Conservation (phyloP, 441 rosid species). For the Populus hybrid region DNA sequence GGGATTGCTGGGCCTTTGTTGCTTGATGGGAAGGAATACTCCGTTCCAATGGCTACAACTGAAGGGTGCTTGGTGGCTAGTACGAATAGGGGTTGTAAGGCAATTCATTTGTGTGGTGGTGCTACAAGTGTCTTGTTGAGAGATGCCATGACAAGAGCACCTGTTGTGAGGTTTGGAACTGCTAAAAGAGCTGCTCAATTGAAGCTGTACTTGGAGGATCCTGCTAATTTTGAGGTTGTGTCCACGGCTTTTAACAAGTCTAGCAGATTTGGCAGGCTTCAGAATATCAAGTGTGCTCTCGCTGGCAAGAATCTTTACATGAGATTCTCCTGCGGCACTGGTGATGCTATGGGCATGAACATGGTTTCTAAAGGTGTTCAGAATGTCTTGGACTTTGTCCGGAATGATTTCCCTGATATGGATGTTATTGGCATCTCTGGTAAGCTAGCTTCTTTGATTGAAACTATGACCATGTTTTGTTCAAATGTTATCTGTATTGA, state of each 20-base stretch:
- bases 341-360: slow-evolving; percentile 99
- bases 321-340: slow-evolving; percentile 78
- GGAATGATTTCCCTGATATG: slow-evolving; percentile 73
- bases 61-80: slow-evolving; percentile 26
- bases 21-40: slow-evolving; percentile 1
- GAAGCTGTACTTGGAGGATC: slow-evolving; percentile 78
- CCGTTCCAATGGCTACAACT: neutral
- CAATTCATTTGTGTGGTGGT: slow-evolving; percentile 65
- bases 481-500: neutral
- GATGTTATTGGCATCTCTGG: slow-evolving; percentile 78
- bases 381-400: slow-evolving; percentile 73
- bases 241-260: slow-evolving; percentile 75
- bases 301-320: slow-evolving; percentile 73
- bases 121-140: slow-evolving; percentile 57
- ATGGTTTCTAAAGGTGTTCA: slow-evolving; percentile 97
- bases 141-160: slow-evolving; percentile 90
- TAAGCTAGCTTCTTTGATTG: slow-evolving; percentile 6
- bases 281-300: slow-evolving; percentile 52
- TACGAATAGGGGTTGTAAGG: slow-evolving; percentile 83
- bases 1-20: neutral
- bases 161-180: slow-evolving; percentile 57
- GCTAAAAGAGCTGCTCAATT: slow-evolving; percentile 44
- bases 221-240: slow-evolving; percentile 57
- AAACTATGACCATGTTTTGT: neutral
- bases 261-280: slow-evolving; percentile 77